These are phyloP conservation scores for Cladophialophora carrionii DNA, from an alignment of 2,329 filamentous ascomycete species.

Conservation along the genomic window DNA sequence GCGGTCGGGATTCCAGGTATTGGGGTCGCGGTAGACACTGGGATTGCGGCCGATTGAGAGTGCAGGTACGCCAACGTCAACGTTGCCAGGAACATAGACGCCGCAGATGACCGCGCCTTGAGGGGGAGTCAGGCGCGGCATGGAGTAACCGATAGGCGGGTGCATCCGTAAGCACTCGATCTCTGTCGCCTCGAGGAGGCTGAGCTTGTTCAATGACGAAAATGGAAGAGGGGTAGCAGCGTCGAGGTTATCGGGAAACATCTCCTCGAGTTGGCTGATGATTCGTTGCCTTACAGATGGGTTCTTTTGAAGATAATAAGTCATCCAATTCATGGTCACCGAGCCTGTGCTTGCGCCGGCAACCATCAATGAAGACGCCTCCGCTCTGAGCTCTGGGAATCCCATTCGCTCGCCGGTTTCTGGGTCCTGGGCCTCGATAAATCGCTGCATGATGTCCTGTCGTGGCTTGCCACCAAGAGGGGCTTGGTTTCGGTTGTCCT, in stretches of 20 bases:
- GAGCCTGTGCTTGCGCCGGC: slow-evolving; percentile 30
- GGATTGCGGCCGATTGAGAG: slow-evolving; percentile 28
- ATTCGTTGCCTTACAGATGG: slow-evolving; percentile 23
- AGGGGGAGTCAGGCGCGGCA: slow-evolving; percentile 42
- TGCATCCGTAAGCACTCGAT: slow-evolving; percentile 30
- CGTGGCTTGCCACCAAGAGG: slow-evolving; percentile 25
- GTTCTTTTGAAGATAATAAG: slow-evolving; percentile 31
- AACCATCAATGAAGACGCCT: slow-evolving; percentile 32
- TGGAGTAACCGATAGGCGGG: slow-evolving; percentile 38
- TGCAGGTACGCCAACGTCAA: slow-evolving; percentile 33
- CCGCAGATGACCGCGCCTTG: slow-evolving; percentile 40
- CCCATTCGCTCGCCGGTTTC: slow-evolving; percentile 30
- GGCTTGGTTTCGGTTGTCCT: slow-evolving; percentile 28
- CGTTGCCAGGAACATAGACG: slow-evolving; percentile 39
- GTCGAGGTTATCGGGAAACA: slow-evolving; percentile 29
- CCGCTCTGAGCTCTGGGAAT: slow-evolving; percentile 29
- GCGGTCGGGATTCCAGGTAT: slow-evolving; percentile 32
- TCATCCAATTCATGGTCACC: slow-evolving; percentile 33
- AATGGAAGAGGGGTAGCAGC: slow-evolving; percentile 21
- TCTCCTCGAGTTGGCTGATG: slow-evolving; percentile 27
- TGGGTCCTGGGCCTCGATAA: slow-evolving; percentile 30
- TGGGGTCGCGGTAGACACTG: slow-evolving; percentile 26
- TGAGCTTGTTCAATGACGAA: slow-evolving; percentile 24
- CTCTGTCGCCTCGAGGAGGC: slow-evolving; percentile 28
- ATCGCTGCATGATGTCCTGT: slow-evolving; percentile 33